A percentile compares a stretch with the other conserved stretches of the same genome.
Evolutionary conservation across 2,329 filamentous ascomycete species (phyloP).

Genomic region (Ophiocordyceps sinensis): DNA sequence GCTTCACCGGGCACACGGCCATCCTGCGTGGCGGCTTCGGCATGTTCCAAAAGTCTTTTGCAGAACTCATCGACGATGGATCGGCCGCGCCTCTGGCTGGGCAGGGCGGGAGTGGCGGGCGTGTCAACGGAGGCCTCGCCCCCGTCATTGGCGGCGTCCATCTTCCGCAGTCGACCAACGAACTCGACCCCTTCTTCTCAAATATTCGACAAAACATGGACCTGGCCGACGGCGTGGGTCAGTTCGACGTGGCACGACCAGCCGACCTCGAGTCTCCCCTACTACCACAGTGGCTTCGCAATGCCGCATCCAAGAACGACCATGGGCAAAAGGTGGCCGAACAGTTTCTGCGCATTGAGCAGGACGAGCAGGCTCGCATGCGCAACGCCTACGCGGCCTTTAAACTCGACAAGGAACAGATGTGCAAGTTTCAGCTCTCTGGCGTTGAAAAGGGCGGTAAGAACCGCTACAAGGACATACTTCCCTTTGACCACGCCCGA

Average conservation of each 20-base stretch:
- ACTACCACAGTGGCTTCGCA: slow-evolving; percentile 65
- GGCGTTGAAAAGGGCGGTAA: slow-evolving; percentile 91
- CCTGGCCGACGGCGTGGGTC: slow-evolving; percentile 81
- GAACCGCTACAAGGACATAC: slow-evolving; percentile 95
- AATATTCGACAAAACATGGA: slow-evolving; percentile 98
- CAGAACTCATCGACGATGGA: slow-evolving; percentile 45
- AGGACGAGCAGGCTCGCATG: slow-evolving; percentile 84
- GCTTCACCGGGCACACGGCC: slow-evolving; percentile 58
- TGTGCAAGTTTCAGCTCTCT: slow-evolving; percentile 52
- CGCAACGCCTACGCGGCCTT: slow-evolving; percentile 52
- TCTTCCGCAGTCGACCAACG: slow-evolving; percentile 55
- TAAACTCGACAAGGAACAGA: slow-evolving; percentile 19
- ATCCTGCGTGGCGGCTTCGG: slow-evolving; percentile 74
- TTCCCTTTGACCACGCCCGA: slow-evolving; percentile 86
- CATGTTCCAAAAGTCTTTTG: slow-evolving; percentile 53
- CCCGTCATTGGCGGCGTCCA: slow-evolving; percentile 83
- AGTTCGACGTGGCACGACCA: slow-evolving; percentile 45
- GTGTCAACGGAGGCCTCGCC: slow-evolving; percentile 28
- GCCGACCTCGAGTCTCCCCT: slow-evolving; percentile 28
- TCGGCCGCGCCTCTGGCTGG: slow-evolving; percentile 17
- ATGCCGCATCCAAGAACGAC: slow-evolving; percentile 51
- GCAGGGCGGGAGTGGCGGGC: slow-evolving; percentile 5
- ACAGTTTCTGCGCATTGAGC: slow-evolving; percentile 72
- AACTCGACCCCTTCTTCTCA: slow-evolving; percentile 78
- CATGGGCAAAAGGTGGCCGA: slow-evolving; percentile 70